Evolutionary conservation across 352 stramenopile species (phyloP).

Genomic region (Phytophthora ramorum): DNA sequence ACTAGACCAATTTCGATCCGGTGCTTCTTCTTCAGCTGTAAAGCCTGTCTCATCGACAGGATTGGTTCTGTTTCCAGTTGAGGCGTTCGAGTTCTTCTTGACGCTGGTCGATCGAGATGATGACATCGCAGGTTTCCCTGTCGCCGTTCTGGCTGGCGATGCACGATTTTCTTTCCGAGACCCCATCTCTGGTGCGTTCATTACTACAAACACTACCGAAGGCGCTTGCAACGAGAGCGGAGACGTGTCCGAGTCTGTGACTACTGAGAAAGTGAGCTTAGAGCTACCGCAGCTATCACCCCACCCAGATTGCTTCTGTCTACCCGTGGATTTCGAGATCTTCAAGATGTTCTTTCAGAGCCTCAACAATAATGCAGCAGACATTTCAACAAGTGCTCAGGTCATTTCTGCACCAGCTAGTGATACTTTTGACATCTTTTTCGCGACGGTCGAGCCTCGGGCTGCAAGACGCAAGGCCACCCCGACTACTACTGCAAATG

Average conservation of each 20-base stretch:
- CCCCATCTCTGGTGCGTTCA: conserved; percentile 61
- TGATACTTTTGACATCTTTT: conserved; percentile 83
- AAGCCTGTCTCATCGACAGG: conserved; percentile 34
- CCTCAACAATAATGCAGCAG: conserved; percentile 9
- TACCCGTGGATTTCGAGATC: conserved; percentile 81
- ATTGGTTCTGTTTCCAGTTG: conserved; percentile 73
- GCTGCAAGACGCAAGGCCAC: neutral
- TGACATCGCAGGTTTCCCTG: conserved; percentile 18
- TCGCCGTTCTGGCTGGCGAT: conserved; percentile 59
- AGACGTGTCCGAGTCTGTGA: neutral
- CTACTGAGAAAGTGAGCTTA: conserved; percentile 21
- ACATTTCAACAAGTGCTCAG: conserved; percentile 17
- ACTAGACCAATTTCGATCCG: conserved; percentile 30
- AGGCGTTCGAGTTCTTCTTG: conserved; percentile 66
- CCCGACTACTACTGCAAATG: neutral
- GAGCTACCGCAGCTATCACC: conserved; percentile 81
- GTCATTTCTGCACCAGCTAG: conserved; percentile 49
- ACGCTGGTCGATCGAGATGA: conserved; percentile 29
- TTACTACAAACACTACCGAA: conserved; percentile 26
- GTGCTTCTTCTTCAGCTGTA: neutral
- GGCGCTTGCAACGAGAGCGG: neutral
- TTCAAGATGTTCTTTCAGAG: conserved; percentile 52
- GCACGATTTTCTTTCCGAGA: conserved; percentile 72
- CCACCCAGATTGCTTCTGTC: conserved; percentile 83
- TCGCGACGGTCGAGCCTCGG: conserved; percentile 27